These are phyloP conservation scores for Solanum pennellii DNA, from an alignment of 257 asterid genomes.

Conservation along the genomic window DNA sequence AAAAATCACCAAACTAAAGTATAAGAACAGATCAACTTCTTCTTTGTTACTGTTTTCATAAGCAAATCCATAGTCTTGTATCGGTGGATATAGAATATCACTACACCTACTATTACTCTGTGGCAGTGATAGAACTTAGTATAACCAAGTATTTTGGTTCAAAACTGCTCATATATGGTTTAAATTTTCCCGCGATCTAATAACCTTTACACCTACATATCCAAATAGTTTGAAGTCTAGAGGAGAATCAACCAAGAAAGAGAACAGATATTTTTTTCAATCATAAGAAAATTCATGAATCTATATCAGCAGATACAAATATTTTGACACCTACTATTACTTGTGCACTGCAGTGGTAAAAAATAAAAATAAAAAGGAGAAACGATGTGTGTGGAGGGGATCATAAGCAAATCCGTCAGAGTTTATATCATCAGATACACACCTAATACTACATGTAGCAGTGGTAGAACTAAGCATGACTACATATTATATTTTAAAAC, in stretches of 20 bases:
- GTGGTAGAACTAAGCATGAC: neutral
- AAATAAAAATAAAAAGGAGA: neutral
- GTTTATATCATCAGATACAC: neutral
- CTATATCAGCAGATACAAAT: neutral
- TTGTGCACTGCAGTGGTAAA: neutral
- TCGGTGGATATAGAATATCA: neutral
- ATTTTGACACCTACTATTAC: neutral
- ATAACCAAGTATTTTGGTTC: neutral
- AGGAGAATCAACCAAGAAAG: neutral
- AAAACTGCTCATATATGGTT: neutral
- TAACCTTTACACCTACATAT: neutral
- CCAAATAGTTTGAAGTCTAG: neutral
- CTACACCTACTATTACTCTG: neutral
- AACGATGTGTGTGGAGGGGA: neutral
- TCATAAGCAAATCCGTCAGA: neutral
- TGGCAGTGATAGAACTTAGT: neutral
- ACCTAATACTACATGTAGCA: neutral
- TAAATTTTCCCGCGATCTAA: neutral
- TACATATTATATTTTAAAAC: neutral
- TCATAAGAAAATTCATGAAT: neutral
- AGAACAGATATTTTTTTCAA: neutral
- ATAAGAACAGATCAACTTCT: neutral
- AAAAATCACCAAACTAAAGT: neutral
- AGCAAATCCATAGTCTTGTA: neutral
- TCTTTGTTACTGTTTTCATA: neutral